Evolutionary conservation across 2,329 filamentous ascomycete species (phyloP).

Genomic region (Pseudocercospora ulei): DNA sequence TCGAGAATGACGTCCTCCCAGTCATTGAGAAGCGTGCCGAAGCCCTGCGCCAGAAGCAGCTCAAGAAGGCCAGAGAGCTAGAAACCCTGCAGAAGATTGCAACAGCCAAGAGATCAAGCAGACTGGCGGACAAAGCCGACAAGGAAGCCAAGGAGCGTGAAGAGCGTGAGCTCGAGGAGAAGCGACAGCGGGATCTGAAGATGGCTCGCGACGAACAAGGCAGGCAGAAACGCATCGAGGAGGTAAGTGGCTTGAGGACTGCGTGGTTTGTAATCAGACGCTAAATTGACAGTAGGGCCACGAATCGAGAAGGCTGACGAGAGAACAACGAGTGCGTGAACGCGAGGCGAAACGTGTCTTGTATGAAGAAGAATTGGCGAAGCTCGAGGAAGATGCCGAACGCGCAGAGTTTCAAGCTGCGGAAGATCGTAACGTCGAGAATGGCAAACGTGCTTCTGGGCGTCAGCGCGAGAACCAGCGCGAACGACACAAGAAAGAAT

Average conservation of each 20-base stretch:
- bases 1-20: constrained; percentile 71
- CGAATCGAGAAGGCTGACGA: constrained; percentile 67
- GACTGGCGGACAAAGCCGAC: constrained; percentile 73
- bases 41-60: constrained; percentile 58
- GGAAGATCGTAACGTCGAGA: constrained; percentile 51
- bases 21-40: constrained; percentile 69
- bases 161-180: constrained; percentile 59
- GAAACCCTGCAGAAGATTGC: constrained; percentile 75
- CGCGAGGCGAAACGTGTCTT: constrained; percentile 72
- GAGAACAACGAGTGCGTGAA: constrained; percentile 77
- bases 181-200: constrained; percentile 53
- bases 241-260: constrained; percentile 36
- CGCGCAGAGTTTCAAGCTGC: constrained; percentile 27
- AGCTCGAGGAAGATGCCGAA: constrained; percentile 53
- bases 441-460: constrained; percentile 55
- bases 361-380: constrained; percentile 73
- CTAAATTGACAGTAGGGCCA: constrained; percentile 49
- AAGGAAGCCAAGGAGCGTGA: constrained; percentile 65
- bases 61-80: constrained; percentile 69
- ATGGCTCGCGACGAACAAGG: constrained; percentile 53
- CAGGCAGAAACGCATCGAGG: constrained; percentile 55
- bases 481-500: constrained; percentile 64
- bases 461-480: constrained; percentile 73
- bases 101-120: constrained; percentile 86
- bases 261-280: constrained; percentile 1